Evolutionary conservation across 192 early-diverging fungal genomes (phyloP).

Genomic region (Hyaloraphidium curvatum): DNA sequence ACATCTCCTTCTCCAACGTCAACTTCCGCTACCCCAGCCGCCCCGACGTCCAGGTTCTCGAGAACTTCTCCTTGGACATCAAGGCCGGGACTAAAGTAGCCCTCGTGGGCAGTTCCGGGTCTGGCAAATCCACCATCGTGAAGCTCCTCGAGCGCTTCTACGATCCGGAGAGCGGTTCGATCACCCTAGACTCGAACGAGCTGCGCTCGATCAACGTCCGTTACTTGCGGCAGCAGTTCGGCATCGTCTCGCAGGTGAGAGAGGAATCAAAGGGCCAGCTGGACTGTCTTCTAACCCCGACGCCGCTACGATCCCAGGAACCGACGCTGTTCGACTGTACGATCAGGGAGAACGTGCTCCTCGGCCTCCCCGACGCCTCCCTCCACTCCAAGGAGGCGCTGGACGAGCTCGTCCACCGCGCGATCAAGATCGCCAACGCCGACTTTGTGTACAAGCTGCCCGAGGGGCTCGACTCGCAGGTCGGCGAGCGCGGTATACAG

Average conservation of each 20-base stretch:
- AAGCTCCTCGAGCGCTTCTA: constrained; percentile 26
- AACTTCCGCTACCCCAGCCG: constrained; percentile 39
- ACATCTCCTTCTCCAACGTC: constrained; percentile 24
- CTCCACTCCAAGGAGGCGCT: not conserved
- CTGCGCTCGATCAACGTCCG: constrained; percentile 50
- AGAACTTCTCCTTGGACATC: constrained; percentile 46
- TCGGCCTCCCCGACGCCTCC: constrained; percentile 12
- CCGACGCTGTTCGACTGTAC: constrained; percentile 5
- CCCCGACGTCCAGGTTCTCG: constrained; percentile 59
- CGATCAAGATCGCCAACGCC: constrained; percentile 3
- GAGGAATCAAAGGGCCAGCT: too few relatives aligned
- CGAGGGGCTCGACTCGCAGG: not conserved
- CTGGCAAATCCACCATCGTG: constrained; percentile 9
- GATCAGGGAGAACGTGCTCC: constrained; percentile 2
- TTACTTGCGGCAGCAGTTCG: constrained; percentile 74
- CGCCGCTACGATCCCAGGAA: too few relatives aligned
- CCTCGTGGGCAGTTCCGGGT: constrained; percentile 71
- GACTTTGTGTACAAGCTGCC: constrained; percentile 4
- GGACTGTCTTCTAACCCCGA: too few relatives aligned
- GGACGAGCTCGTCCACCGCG: constrained; percentile 4
- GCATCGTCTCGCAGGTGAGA: constrained; percentile 78
- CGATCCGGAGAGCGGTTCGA: constrained; percentile 31
- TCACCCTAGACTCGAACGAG: constrained; percentile 9
- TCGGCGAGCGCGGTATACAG: constrained; percentile 4
- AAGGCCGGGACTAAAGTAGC: constrained; percentile 62